phyloP scores from a whole-genome alignment of 495 filamentous ascomycete species.

The Neurospora sp. region DNA sequence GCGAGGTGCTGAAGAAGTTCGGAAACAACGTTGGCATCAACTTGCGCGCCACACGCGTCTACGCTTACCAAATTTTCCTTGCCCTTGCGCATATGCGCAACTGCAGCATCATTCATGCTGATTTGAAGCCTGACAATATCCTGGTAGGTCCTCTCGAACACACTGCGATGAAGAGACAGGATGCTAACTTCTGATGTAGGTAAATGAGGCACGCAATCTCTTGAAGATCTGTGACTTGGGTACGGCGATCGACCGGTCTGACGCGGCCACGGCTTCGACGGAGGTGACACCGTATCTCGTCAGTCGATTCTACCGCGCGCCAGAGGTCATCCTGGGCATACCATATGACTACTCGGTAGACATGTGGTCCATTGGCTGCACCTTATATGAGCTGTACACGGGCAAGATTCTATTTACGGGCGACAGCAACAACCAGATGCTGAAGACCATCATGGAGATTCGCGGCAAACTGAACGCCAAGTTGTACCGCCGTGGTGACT shows the following conservation, averaged over 20 bases:
- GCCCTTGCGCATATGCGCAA: constrained; percentile 76
- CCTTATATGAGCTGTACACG: constrained; percentile 91
- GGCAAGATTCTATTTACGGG: constrained; percentile 96
- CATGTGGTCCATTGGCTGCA: constrained; percentile 96
- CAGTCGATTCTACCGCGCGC: constrained; percentile 92
- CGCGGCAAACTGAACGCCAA: constrained; percentile 86
- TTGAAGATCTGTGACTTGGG: constrained; percentile 95
- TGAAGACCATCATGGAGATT: constrained; percentile 90
- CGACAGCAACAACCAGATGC: constrained; percentile 95
- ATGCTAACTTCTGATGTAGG: constrained; percentile 26
- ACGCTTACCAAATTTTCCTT: constrained; percentile 90
- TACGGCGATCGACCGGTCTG: constrained; percentile 79
- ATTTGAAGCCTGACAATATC: constrained; percentile 96
- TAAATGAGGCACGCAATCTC: constrained; percentile 72
- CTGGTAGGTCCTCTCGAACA: constrained; percentile 36
- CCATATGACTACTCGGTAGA: constrained; percentile 90
- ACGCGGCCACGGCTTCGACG: constrained; percentile 51
- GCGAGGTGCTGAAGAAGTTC: constrained; percentile 93
- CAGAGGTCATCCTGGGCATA: constrained; percentile 94
- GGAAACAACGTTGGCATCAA: constrained; percentile 90
- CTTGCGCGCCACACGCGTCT: constrained; percentile 71
- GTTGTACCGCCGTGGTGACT: constrained; percentile 66
- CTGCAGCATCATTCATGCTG: constrained; percentile 87
- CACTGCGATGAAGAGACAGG: background rate
- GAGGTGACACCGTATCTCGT: constrained; percentile 91